Base-by-base conservation (phyloP, 805 yeast genomes). In the Candida oleophila region DNA sequence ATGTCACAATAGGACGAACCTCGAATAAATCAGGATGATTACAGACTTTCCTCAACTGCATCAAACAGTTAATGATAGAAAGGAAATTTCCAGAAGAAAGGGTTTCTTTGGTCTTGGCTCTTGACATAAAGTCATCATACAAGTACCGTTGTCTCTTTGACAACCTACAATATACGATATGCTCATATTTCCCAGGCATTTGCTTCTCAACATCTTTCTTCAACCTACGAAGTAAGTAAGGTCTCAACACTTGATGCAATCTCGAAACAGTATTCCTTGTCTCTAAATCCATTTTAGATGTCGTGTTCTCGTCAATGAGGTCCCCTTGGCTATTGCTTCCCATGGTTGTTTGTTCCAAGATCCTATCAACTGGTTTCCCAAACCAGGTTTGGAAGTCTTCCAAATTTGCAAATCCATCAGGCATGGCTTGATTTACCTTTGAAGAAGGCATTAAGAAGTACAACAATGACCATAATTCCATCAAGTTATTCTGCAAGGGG, bases 371-470 rank as follows among this genome's bases (percentile, higher is more conserved):
- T 0, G 99, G 99, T 50, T 84, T 81, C n/a, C 97, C 96, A 66
- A 94, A 94, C 99, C 99, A 94, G 53, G 88, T 95, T 59, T 94
- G 99, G 64, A 94, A 94, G 59, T 94, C 96, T 53, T 89, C 94
- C 49, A 94, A 73, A 58, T 92, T 90, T 1, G 99, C 98, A 78
- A 94, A 94, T 1, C 98, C 99, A 43, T 86, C 91, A 0, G 96
- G 92, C 90, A 89, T 85, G 12, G 85, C 78, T 52, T 84, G 86
- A 41, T 68, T 73, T 1, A 79, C 82, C 45, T 83, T 83, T 0
- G 89, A 75, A 0, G 95, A 86, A 0, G 99, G 99, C 99, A 94
- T 94, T 59, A 94, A 72, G 61, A 94, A 94, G 64, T 94, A 94
- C 20, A 94, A 73, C 56, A 94, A 71, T 0, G 99, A 94, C 99